Evolutionary conservation across 768 basidiomycete genomes (phyloP).

Genomic region (Exidia glandulosa): DNA sequence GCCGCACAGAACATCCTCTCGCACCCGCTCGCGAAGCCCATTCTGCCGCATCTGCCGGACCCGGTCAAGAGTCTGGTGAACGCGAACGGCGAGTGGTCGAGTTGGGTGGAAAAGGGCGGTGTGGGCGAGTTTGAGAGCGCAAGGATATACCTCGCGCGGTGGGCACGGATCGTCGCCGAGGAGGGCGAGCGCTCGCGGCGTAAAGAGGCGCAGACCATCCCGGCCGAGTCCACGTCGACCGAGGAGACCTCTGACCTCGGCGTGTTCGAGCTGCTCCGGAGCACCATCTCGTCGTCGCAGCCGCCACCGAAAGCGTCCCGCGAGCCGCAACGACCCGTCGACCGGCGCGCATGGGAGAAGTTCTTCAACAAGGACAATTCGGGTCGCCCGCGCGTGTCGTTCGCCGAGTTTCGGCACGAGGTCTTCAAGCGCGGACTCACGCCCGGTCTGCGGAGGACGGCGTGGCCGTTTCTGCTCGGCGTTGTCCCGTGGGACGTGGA

Average conservation of each 20-base stretch:
- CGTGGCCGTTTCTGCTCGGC: slow-evolving; percentile 88
- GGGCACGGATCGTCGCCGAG: slow-evolving; percentile 96
- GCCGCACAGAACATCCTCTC: slow-evolving; percentile 92
- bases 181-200: slow-evolving; percentile 87
- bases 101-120: slow-evolving; percentile 86
- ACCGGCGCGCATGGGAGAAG: slow-evolving; percentile 55
- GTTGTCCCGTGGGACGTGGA: slow-evolving; percentile 74
- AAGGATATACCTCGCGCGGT: slow-evolving; percentile 87
- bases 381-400: slow-evolving; percentile 41
- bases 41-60: slow-evolving; percentile 91
- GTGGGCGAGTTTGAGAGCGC: slow-evolving; percentile 96
- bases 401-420: slow-evolving; percentile 63
- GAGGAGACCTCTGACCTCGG: slow-evolving; percentile 70
- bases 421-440: slow-evolving; percentile 64
- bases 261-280: slow-evolving; percentile 77
- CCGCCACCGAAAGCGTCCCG: slow-evolving; percentile 77
- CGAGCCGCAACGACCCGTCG: slow-evolving; percentile 67
- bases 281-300: slow-evolving; percentile 49
- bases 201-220: slow-evolving; percentile 63
- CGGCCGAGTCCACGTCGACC: slow-evolving; percentile 36
- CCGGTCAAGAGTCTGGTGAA: slow-evolving; percentile 85
- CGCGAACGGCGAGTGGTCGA: slow-evolving; percentile 80
- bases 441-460: slow-evolving; percentile 47
- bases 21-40: slow-evolving; percentile 91
- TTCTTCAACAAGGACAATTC: slow-evolving; percentile 69